Percentiles rank a stretch among this genome's conserved stretches.
Conservation (phyloP, 345 rosid genomes). For the Populus davidiana region DNA sequence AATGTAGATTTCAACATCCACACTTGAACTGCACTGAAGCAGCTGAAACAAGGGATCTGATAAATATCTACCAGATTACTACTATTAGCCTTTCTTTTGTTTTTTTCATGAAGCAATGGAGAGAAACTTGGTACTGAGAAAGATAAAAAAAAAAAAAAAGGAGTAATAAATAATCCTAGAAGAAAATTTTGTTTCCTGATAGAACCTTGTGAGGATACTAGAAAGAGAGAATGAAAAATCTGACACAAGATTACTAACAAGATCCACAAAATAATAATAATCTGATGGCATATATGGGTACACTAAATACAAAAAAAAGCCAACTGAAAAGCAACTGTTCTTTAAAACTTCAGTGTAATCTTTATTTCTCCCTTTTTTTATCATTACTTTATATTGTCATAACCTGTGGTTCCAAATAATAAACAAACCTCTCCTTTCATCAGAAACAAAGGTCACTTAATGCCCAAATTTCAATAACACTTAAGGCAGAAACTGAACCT, state of each 20-base stretch:
- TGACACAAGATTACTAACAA: background rate
- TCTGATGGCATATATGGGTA: background rate
- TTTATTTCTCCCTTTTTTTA: background rate
- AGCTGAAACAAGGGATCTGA: background rate
- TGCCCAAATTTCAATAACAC: background rate
- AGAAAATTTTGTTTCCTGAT: background rate
- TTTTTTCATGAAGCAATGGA: background rate
- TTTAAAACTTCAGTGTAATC: background rate
- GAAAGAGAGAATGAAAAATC: background rate
- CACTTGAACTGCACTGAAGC: background rate
- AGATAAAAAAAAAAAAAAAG: background rate
- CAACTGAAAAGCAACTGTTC: background rate
- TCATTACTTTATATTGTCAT: background rate
- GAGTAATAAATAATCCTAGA: background rate
- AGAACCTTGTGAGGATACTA: background rate
- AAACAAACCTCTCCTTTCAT: background rate
- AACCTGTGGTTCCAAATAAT: background rate
- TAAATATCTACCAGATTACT: background rate
- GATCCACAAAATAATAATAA: background rate
- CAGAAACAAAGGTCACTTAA: background rate
- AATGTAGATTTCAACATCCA: background rate
- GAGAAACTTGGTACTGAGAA: background rate
- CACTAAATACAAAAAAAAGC: background rate
- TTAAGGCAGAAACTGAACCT: background rate
- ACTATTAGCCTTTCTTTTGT: background rate